Conservation (phyloP, 495 filamentous ascomycete species). For the Hyphodiscus hymeniophilus region DNA sequence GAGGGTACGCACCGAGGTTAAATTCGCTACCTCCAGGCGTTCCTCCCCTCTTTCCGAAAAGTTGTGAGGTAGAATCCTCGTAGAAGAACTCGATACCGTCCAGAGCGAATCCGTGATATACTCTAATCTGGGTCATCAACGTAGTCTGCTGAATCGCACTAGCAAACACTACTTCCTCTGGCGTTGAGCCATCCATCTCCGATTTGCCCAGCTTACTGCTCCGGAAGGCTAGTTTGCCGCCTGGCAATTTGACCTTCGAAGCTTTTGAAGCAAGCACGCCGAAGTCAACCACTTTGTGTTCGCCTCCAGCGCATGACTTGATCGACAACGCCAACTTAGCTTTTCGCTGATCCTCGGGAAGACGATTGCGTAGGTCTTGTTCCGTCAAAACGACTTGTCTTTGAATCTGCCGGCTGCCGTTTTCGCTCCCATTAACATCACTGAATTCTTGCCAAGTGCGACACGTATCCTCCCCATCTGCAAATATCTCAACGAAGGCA, state of each 20-base stretch:
- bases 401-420: constrained; percentile 47
- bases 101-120: constrained; percentile 72
- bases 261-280: constrained; percentile 57
- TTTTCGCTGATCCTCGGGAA: constrained; percentile 65
- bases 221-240: constrained; percentile 66
- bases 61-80: constrained; percentile 76
- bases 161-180: constrained; percentile 67
- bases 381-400: constrained; percentile 68
- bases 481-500: constrained; percentile 71
- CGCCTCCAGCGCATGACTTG: constrained; percentile 66
- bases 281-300: constrained; percentile 67
- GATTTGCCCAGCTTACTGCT: constrained; percentile 71
- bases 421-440: constrained; percentile 43
- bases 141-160: constrained; percentile 60
- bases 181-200: constrained; percentile 59
- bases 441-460: constrained; percentile 72
- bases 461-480: constrained; percentile 67
- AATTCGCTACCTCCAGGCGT: constrained; percentile 70
- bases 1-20: constrained; percentile 48
- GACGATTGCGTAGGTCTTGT: constrained; percentile 56
- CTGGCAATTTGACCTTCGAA: constrained; percentile 64
- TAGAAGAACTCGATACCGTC: constrained; percentile 92
- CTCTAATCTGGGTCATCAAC: constrained; percentile 61
- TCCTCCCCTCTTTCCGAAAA: constrained; percentile 82
- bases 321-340: constrained; percentile 61